Conservation (phyloP, 495 filamentous ascomycete species). For the Annulohypoxylon nitens region DNA sequence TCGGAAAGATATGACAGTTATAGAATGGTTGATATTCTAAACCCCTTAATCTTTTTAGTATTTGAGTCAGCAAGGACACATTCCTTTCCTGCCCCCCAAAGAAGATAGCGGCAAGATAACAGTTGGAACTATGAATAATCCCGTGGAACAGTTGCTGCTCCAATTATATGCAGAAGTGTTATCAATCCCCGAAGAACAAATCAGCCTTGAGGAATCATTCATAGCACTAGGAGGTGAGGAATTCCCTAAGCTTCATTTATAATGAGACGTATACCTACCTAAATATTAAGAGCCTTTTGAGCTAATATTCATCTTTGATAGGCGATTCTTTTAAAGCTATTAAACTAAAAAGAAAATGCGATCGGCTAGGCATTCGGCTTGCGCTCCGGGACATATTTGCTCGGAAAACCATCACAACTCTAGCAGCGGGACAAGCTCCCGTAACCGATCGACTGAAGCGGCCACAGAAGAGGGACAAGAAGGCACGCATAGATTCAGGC, state of each 20-base stretch:
- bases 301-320: neutral
- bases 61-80: neutral
- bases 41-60: neutral
- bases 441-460: neutral
- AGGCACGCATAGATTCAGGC: neutral
- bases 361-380: neutral
- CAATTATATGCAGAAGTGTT: neutral
- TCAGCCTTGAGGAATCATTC: neutral
- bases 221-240: neutral
- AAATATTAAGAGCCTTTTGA: neutral
- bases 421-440: neutral
- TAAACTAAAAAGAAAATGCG: neutral
- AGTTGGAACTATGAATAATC: neutral
- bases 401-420: neutral
- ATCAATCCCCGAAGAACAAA: neutral
- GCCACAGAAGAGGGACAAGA: neutral
- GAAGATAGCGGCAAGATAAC: neutral
- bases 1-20: neutral
- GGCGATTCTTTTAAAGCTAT: neutral
- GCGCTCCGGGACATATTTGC: neutral
- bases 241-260: neutral
- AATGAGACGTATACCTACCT: neutral
- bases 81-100: neutral
- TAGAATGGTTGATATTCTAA: neutral
- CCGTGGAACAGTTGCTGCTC: neutral